A percentile compares a stretch with the other conserved stretches of the same genome.
These are phyloP conservation scores for Lentinus polychrous DNA, from an alignment of 1,284 basidiomycete genomes.

Conservation along the genomic window DNA sequence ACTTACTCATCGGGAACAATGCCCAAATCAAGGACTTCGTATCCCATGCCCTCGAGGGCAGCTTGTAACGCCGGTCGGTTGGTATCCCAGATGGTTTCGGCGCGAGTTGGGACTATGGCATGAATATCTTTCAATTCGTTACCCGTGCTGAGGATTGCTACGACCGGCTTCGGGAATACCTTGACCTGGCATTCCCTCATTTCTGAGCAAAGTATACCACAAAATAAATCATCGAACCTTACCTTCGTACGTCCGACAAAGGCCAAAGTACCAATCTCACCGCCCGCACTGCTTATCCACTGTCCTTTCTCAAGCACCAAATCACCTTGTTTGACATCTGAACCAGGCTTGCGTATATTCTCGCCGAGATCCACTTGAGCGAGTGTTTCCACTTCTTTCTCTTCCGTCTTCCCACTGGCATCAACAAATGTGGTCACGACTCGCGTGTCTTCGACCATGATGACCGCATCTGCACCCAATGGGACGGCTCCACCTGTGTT, in stretches of 20 bases:
- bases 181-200: conserved; percentile 39
- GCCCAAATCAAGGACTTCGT: conserved; percentile 74
- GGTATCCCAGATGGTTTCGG: conserved; percentile 71
- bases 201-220: neutral
- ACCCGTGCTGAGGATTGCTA: conserved; percentile 81
- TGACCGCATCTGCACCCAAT: conserved; percentile 65
- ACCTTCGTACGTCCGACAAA: conserved; percentile 75
- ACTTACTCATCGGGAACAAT: conserved; percentile 69
- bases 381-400: conserved; percentile 62
- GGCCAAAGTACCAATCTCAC: conserved; percentile 80
- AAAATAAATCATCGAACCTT: neutral
- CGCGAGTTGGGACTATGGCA: conserved; percentile 21
- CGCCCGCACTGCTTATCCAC: conserved; percentile 59
- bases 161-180: conserved; percentile 64
- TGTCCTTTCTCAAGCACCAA: conserved; percentile 61
- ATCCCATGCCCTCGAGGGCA: conserved; percentile 66
- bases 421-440: conserved; percentile 44
- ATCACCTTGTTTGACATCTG: conserved; percentile 66
- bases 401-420: conserved; percentile 38
- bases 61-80: conserved; percentile 77
- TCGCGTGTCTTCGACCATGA: conserved; percentile 90
- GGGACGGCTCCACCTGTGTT: conserved; percentile 79
- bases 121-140: conserved; percentile 75
- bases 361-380: conserved; percentile 59
- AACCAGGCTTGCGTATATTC: conserved; percentile 69